Evolutionary conservation across 108 stramenopile genomes (phyloP).

Genomic region (Aurantiochytrium sp.): DNA sequence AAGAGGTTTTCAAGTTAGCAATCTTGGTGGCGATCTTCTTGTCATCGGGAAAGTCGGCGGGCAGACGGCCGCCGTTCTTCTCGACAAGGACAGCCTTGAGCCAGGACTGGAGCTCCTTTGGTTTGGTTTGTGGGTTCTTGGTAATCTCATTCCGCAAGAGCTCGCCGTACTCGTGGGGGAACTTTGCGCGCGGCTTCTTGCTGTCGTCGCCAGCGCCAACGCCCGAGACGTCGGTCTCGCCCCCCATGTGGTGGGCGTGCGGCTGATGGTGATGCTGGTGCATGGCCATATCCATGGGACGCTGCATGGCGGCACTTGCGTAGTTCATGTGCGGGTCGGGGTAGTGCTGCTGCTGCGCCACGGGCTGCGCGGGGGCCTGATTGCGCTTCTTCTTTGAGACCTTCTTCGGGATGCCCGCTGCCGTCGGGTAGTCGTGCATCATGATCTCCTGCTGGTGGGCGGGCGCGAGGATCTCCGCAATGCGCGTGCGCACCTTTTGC

Average conservation of each 20-base stretch:
- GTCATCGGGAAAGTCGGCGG: background rate
- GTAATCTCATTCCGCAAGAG: background rate
- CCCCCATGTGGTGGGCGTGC: background rate
- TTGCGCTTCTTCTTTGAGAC: background rate
- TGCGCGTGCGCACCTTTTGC: background rate
- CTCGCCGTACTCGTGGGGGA: slow-evolving; percentile 4
- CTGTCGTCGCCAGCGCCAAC: background rate
- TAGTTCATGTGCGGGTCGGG: too few species aligned
- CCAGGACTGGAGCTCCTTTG: background rate
- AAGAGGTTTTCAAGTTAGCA: background rate
- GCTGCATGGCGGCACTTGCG: background rate
- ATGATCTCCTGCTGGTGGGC: background rate
- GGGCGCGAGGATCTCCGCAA: background rate
- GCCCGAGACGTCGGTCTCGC: background rate
- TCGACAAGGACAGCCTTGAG: background rate
- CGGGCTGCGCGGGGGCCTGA: background rate
- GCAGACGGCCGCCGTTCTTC: background rate
- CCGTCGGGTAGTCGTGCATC: background rate
- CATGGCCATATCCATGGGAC: background rate
- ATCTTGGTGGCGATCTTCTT: slow-evolving; percentile 9
- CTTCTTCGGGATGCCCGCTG: background rate
- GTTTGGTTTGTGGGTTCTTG: background rate
- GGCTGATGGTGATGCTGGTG: background rate
- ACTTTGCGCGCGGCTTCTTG: background rate
- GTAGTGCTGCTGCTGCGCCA: too few species aligned